These are phyloP conservation scores for Hemisphaericaspora xylanilytica DNA, from an alignment of 1,139 yeast genomes.

Conservation along the genomic window DNA sequence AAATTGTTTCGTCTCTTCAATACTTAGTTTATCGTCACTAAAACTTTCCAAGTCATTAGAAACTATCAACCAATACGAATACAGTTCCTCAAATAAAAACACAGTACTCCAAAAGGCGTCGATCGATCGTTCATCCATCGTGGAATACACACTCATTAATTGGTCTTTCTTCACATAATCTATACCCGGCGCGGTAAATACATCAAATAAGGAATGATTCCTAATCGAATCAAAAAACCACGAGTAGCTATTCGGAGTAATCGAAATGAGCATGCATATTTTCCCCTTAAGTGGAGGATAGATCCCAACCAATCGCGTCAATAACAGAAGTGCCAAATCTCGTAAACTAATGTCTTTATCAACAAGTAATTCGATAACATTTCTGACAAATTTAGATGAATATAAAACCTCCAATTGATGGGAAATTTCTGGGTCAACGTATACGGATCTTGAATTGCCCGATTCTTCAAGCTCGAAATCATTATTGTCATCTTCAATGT, in stretches of 20 bases:
- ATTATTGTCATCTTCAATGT: slow-evolving; percentile 14
- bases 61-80: slow-evolving; percentile 52
- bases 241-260: slow-evolving; percentile 31
- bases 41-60: slow-evolving; percentile 70
- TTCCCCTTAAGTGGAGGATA: slow-evolving; percentile 31
- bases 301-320: slow-evolving; percentile 30
- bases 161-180: slow-evolving; percentile 24
- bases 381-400: slow-evolving; percentile 24
- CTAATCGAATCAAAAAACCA: slow-evolving; percentile 27
- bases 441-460: slow-evolving; percentile 5
- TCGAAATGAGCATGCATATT: slow-evolving; percentile 37
- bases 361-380: slow-evolving; percentile 20
- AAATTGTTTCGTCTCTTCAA: slow-evolving; percentile 45
- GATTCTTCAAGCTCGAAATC: slow-evolving; percentile 14
- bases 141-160: slow-evolving; percentile 7
- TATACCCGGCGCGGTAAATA: slow-evolving; percentile 11
- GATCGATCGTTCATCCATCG: slow-evolving; percentile 5
- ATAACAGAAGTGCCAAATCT: slow-evolving; percentile 18
- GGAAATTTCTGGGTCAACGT: slow-evolving; percentile 2
- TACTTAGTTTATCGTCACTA: slow-evolving; percentile 40
- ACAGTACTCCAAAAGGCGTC: slow-evolving; percentile 34
- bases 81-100: slow-evolving; percentile 38
- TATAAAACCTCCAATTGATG: slow-evolving; percentile 15
- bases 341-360: slow-evolving; percentile 11
- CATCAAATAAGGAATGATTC: slow-evolving; percentile 18